Percentiles rank a stretch among this genome's conserved stretches.
These are phyloP conservation scores for Phialemoniopsis sp. DNA, from an alignment of 2,329 filamentous ascomycete species.

Conservation along the genomic window DNA sequence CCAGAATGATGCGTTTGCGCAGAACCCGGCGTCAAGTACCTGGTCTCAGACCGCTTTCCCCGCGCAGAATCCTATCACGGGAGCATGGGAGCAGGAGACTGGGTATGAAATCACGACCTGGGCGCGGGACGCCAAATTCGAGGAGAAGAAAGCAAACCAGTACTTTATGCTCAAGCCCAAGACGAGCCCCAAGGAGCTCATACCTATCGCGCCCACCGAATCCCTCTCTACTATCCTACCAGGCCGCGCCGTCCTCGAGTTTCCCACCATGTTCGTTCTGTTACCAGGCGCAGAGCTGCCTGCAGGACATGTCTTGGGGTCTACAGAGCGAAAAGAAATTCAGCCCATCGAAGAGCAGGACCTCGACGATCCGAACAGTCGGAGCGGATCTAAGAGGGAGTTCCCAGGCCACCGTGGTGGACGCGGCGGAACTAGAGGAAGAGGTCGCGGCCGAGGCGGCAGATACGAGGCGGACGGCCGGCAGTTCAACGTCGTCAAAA, in stretches of 20 bases:
- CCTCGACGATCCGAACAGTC: not conserved
- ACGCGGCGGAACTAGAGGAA: not conserved
- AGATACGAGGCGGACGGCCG: not conserved
- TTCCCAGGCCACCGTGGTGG: not conserved
- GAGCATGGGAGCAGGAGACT: conserved; percentile 15
- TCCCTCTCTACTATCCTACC: conserved; percentile 48
- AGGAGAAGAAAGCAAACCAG: conserved; percentile 9
- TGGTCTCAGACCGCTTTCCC: conserved; percentile 16
- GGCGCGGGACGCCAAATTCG: conserved; percentile 12
- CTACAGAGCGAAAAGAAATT: conserved; percentile 9
- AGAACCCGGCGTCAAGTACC: conserved; percentile 9
- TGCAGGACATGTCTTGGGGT: conserved; percentile 13
- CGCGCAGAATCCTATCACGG: conserved; percentile 16
- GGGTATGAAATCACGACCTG: conserved; percentile 6
- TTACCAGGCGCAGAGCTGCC: conserved; percentile 18
- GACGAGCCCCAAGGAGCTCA: conserved; percentile 29
- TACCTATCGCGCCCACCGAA: conserved; percentile 44
- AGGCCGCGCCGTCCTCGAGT: conserved; percentile 62
- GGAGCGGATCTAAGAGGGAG: not conserved
- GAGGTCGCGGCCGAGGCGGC: not conserved
- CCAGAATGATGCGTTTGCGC: not conserved
- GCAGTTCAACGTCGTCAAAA: conserved; percentile 1
- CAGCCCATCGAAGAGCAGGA: not conserved
- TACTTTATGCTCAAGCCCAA: conserved; percentile 20
- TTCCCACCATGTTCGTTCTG: conserved; percentile 65